Conservation (phyloP, 23 red algal species). For the Agarophyton chilense region DNA sequence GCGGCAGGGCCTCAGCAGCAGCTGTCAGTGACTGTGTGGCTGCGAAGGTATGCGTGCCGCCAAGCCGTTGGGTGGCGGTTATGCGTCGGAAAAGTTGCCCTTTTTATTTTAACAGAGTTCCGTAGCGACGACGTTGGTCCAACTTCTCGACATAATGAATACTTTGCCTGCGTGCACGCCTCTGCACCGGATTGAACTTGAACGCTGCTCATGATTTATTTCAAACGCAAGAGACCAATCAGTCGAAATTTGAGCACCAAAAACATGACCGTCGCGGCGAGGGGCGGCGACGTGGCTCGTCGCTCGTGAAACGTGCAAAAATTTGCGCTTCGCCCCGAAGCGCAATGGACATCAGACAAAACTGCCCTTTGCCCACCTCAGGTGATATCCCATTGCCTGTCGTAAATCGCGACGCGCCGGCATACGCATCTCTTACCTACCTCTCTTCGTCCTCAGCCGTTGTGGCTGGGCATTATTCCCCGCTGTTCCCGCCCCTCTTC, state of each 20-base stretch:
- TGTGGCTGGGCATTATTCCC: too few species aligned
- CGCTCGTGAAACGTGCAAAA: not conserved
- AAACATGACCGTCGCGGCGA: not conserved
- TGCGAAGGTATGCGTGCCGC: not conserved
- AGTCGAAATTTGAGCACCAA: not conserved
- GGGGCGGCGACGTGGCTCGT: not conserved
- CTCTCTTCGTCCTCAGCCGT: too few species aligned
- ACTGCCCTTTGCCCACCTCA: not conserved
- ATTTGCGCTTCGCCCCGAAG: not conserved
- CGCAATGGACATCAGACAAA: not conserved
- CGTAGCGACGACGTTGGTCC: too few species aligned
- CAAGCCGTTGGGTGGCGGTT: too few species aligned
- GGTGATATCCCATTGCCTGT: not conserved
- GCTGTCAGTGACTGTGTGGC: too few species aligned
- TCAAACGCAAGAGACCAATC: conserved; percentile 37
- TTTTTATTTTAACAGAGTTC: too few species aligned
- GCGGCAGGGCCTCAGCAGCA: too few species aligned
- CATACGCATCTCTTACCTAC: too few species aligned
- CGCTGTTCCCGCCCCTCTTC: not conserved
- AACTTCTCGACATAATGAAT: too few species aligned
- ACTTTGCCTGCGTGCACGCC: too few species aligned
- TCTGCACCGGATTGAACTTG: conserved; percentile 28
- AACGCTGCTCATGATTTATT: conserved; percentile 1
- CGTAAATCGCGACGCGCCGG: too few species aligned
- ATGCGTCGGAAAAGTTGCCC: too few species aligned